These are phyloP conservation scores for Lojkania enalia DNA, from an alignment of 2,329 filamentous ascomycete species.

Conservation along the genomic window DNA sequence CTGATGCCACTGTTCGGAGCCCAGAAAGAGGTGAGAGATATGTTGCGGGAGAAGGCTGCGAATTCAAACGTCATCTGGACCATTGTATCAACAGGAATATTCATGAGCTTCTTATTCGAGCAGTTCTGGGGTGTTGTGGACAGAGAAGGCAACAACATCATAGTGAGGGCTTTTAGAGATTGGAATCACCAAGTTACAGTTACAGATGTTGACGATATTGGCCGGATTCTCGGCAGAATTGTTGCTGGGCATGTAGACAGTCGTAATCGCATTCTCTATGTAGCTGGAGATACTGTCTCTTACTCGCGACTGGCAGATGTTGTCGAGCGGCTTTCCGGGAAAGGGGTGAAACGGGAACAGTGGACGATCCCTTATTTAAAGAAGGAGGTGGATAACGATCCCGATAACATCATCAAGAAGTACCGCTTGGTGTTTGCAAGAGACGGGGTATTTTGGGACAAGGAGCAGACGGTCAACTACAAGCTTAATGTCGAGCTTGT, in stretches of 20 bases:
- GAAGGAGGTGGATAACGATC: constrained; percentile 52
- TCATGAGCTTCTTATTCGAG: constrained; percentile 71
- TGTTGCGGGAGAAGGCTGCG: constrained; percentile 27
- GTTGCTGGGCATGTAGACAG: constrained; percentile 43
- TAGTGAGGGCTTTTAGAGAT: constrained; percentile 59
- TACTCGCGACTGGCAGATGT: constrained; percentile 60
- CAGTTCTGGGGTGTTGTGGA: constrained; percentile 66
- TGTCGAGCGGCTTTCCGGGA: constrained; percentile 52
- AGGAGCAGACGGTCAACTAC: constrained; percentile 57
- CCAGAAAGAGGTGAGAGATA: constrained; percentile 53
- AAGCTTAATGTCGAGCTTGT: constrained; percentile 52
- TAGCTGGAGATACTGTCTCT: constrained; percentile 64
- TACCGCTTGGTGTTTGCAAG: constrained; percentile 67
- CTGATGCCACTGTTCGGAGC: constrained; percentile 70
- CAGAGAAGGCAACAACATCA: constrained; percentile 21
- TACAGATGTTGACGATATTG: constrained; percentile 67
- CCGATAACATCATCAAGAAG: constrained; percentile 57
- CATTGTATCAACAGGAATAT: constrained; percentile 70
- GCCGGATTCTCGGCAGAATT: constrained; percentile 60
- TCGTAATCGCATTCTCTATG: constrained; percentile 55
- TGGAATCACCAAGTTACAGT: constrained; percentile 67
- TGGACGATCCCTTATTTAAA: constrained; percentile 54
- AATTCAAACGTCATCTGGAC: constrained; percentile 57
- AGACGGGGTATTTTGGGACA: constrained; percentile 62
- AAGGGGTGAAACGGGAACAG: constrained; percentile 52